Percentiles rank a stretch among this genome's conserved stretches.
Conservation (phyloP, 345 rosid species). For the Hibiscus tridactylites region DNA sequence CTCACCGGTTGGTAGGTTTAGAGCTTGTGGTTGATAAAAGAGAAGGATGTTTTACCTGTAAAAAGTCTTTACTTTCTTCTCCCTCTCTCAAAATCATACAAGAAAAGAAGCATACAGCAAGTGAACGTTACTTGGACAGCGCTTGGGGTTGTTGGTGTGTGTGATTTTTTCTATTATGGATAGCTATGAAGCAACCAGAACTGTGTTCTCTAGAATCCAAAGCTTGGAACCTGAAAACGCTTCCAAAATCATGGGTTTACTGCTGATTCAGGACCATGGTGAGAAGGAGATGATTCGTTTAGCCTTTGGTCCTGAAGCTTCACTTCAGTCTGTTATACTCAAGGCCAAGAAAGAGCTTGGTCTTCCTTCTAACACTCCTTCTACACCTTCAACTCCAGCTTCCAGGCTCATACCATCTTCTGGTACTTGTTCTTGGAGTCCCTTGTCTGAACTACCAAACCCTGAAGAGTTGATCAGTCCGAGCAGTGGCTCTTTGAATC, state of each 20-base stretch:
- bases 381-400: not conserved
- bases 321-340: not conserved
- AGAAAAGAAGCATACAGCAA: conserved; percentile 22
- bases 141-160: conserved; percentile 7
- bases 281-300: not conserved
- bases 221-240: not conserved
- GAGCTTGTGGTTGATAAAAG: conserved; percentile 31
- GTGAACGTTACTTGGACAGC: conserved; percentile 14
- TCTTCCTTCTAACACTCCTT: not conserved
- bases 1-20: conserved; percentile 27
- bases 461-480: conserved; percentile 31
- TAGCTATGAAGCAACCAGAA: not conserved
- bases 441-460: too few relatives aligned
- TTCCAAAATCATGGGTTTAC: not conserved
- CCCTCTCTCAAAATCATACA: not conserved
- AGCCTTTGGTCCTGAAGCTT: not conserved
- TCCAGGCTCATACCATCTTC: conserved; percentile 35
- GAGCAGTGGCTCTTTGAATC: not conserved
- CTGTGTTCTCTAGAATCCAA: not conserved
- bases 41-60: conserved; percentile 41
- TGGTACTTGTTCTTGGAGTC: conserved; percentile 9
- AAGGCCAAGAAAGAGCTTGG: not conserved
- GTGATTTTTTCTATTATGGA: conserved; percentile 14
- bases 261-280: not conserved
- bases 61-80: conserved; percentile 7